Evolutionary conservation across 2,329 filamentous ascomycete genomes (phyloP), one percentile per base, ranked within the genome.

Genomic region (Paecilomyces variotii): DNA sequence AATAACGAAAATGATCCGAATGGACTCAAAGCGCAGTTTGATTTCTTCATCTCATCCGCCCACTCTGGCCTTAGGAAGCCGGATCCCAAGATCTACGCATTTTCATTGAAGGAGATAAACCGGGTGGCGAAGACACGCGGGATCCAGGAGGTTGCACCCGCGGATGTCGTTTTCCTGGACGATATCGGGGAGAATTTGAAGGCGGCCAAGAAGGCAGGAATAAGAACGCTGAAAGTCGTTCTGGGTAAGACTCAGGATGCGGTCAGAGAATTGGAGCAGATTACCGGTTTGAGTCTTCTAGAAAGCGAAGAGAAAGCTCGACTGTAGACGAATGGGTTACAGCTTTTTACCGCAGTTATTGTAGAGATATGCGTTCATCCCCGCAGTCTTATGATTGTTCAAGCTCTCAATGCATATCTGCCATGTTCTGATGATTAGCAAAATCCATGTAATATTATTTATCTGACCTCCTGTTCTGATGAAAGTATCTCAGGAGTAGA

Each of bases 131-230:
- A 76, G 68, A 73, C 78, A 26, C 84, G 84, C 35, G 80, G 79
- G 3, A 82, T 81, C 78, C 73, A 72, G 14, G 74, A 4, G 78
- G 78, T 95, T 7, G 72, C 76, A 58, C 76, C 87, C 0, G 77
- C 77, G 0, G 90, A 97, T 57, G 79, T 97, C 52, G 75, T 96
- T 3, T 99, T 99, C 71, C 75, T 97, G 55, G 94, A 97, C 71
- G 92, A 97, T 67, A 96, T 99, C 71, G 94, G 94, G 1, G 87
- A 92, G 74, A 99, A 99, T 71, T 74, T 97, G 59, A 94, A 92
- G 78, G 87, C 82, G 52, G 94, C 86, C 0, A 89, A 81, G 74
- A 81, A 81, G 54, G 78, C 86, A 25, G 93, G 93, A 0, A 87
- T 97, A 72, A 76, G 81, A 58, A 97, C 93, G 0, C 82, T 97